phyloP scores from a whole-genome alignment of 768 basidiomycete species.

The Boletellus ananas region DNA sequence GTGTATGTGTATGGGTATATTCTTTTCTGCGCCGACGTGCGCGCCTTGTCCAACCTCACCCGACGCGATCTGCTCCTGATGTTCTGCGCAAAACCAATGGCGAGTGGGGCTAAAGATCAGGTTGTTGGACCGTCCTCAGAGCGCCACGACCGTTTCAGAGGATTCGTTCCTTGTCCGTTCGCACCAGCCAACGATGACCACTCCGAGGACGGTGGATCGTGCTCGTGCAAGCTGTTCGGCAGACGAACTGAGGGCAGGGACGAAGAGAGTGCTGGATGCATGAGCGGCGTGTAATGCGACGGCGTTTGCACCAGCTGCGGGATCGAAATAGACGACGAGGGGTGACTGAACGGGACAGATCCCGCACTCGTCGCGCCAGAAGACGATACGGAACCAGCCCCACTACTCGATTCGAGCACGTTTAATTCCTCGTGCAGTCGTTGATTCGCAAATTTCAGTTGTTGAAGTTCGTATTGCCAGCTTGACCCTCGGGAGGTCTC shows the following conservation, averaged over 20 bases:
- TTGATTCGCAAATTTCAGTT: constrained; percentile 70
- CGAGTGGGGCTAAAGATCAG: not conserved
- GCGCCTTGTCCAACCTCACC: not conserved
- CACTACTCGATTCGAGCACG: constrained; percentile 31
- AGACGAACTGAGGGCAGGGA: constrained; percentile 1
- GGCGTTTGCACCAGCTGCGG: constrained; percentile 6
- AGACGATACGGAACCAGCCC: not conserved
- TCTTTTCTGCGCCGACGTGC: not conserved
- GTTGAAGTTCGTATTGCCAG: constrained; percentile 93
- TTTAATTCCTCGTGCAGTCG: constrained; percentile 56
- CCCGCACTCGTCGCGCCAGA: not conserved
- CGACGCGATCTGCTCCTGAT: not conserved
- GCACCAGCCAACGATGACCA: constrained; percentile 30
- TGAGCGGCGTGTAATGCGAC: constrained; percentile 3
- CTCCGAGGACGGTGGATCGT: constrained; percentile 17
- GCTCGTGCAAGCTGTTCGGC: constrained; percentile 15
- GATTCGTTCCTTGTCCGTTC: constrained; percentile 18
- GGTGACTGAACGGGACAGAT: not conserved
- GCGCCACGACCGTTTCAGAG: constrained; percentile 26
- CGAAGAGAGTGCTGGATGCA: constrained; percentile 2
- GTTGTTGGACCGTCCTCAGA: constrained; percentile 22
- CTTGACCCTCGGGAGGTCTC: constrained; percentile 64
- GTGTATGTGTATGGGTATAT: not conserved
- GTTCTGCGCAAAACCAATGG: not conserved
- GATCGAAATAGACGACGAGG: not conserved